Evolutionary conservation across 768 basidiomycete genomes (phyloP).

Genomic region (Tricholoma flavovirens): DNA sequence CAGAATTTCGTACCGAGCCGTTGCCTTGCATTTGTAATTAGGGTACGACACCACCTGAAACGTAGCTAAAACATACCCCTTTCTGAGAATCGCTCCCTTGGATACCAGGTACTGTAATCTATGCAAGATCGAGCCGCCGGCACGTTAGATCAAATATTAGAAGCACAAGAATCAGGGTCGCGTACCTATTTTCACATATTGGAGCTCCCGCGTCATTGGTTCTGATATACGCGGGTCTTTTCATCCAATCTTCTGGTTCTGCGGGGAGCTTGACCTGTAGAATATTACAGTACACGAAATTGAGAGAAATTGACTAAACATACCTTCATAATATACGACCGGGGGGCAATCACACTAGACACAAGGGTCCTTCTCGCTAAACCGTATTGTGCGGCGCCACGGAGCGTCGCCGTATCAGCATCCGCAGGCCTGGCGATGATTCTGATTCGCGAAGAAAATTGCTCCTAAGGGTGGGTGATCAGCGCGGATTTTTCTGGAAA

Average conservation of each 20-base stretch:
- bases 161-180: conserved; percentile 12
- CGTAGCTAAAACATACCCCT: conserved; percentile 52
- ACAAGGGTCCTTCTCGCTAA: conserved; percentile 71
- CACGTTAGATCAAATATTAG: conserved; percentile 16
- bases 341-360: conserved; percentile 75
- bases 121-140: conserved; percentile 22
- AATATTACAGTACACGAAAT: not conserved
- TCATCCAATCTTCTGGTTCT: conserved; percentile 77
- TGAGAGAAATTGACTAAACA: conserved; percentile 9
- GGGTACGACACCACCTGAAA: conserved; percentile 14
- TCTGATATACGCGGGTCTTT: conserved; percentile 80
- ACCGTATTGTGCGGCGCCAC: conserved; percentile 87
- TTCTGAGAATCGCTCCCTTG: conserved; percentile 81
- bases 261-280: conserved; percentile 80
- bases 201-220: conserved; percentile 69
- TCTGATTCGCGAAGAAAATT: conserved; percentile 57
- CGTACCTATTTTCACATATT: conserved; percentile 82
- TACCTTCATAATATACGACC: conserved; percentile 85
- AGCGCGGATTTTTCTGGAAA: conserved; percentile 6
- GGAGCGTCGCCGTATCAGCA: conserved; percentile 82
- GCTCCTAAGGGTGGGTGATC: conserved; percentile 39
- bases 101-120: conserved; percentile 85
- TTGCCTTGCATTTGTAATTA: conserved; percentile 45
- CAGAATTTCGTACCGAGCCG: conserved; percentile 79
- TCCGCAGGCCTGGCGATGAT: conserved; percentile 82